phyloP scores from a whole-genome alignment of 768 basidiomycete genomes.

The Boletellus emodensis region DNA sequence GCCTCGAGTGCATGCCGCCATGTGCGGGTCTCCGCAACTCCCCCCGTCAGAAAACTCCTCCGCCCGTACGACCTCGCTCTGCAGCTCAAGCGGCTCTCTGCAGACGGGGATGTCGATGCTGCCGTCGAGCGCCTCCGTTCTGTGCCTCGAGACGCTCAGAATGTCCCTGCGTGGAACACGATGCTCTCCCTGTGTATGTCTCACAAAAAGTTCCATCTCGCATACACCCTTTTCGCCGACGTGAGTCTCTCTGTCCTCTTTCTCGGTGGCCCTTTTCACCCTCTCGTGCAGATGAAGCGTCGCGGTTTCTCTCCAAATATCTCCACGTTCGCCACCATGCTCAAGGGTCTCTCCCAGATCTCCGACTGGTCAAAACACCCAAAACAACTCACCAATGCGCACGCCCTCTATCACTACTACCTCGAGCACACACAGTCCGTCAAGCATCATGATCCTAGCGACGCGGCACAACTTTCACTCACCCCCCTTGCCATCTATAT shows the following conservation, averaged over 20 bases:
- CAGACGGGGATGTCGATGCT: slow-evolving; percentile 50
- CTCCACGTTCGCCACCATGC: slow-evolving; percentile 66
- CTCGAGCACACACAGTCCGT: slow-evolving; percentile 47
- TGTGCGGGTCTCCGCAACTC: slow-evolving; percentile 6
- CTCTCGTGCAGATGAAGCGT: slow-evolving; percentile 67
- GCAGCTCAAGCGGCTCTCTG: slow-evolving; percentile 56
- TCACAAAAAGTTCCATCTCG: slow-evolving; percentile 51
- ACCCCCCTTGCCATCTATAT: slow-evolving; percentile 59
- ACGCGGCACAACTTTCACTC: slow-evolving; percentile 43
- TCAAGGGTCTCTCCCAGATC: slow-evolving; percentile 60
- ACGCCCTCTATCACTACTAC: slow-evolving; percentile 57
- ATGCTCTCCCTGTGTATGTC: slow-evolving; percentile 65
- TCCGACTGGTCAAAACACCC: slow-evolving; percentile 55
- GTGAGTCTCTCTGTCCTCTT: slow-evolving; percentile 36
- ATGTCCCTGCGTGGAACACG: slow-evolving; percentile 75
- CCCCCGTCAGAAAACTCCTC: slow-evolving; percentile 34
- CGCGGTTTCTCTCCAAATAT: slow-evolving; percentile 68
- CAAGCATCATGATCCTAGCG: slow-evolving; percentile 44
- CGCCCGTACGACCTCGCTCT: slow-evolving; percentile 59
- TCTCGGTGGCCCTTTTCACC: slow-evolving; percentile 14
- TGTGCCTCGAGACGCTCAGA: slow-evolving; percentile 70
- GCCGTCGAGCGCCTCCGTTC: slow-evolving; percentile 67
- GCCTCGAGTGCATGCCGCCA: neutral
- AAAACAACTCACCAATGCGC: slow-evolving; percentile 61
- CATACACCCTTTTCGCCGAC: slow-evolving; percentile 64